These are phyloP conservation scores for Solanum acaule DNA, from an alignment of 257 asterid species.

Conservation along the genomic window DNA sequence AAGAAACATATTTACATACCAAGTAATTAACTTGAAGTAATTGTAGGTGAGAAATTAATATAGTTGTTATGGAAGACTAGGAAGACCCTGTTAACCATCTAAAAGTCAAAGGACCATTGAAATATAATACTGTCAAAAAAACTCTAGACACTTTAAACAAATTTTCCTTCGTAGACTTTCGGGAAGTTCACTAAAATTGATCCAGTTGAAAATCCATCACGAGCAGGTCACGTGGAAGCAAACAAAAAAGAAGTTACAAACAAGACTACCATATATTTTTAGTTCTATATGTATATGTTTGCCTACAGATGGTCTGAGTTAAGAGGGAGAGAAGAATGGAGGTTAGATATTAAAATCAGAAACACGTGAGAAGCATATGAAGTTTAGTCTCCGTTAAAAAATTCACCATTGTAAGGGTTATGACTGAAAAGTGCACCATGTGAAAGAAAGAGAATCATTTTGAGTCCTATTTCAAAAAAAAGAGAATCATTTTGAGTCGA, in stretches of 20 bases:
- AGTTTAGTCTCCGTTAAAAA: too few species aligned
- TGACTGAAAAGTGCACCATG: background rate
- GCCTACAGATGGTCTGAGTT: too few species aligned
- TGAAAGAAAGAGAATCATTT: background rate
- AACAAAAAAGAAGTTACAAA: background rate
- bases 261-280: background rate
- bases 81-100: background rate
- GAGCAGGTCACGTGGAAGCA: background rate
- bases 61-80: background rate
- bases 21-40: background rate
- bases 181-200: background rate
- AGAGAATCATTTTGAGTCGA: too few species aligned
- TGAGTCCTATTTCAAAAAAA: too few species aligned
- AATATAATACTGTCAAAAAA: background rate
- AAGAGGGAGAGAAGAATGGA: too few species aligned
- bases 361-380: too few species aligned
- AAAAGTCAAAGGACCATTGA: background rate
- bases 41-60: background rate
- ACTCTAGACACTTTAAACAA: background rate
- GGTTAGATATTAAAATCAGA: too few species aligned
- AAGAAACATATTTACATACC: background rate
- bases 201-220: background rate
- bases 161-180: background rate
- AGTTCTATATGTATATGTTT: background rate
- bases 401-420: background rate